Conservation (phyloP, 495 filamentous ascomycete genomes). For the Cetradonia linearis region DNA sequence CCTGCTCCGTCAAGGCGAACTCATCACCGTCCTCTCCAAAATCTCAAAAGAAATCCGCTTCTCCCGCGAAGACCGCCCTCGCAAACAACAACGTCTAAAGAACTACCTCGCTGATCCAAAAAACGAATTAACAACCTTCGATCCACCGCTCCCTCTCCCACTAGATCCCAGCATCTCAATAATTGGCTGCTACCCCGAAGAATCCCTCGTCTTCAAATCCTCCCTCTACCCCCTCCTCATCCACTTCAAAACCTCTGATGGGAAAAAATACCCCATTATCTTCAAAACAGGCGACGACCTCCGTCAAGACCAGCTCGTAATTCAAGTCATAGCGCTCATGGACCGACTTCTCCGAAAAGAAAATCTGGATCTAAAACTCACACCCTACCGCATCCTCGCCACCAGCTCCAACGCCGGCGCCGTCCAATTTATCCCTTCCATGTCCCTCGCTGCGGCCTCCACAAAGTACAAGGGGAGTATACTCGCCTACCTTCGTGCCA, state of each 20-base stretch:
- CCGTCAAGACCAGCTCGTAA: constrained; percentile 93
- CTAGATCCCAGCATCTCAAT: constrained; percentile 76
- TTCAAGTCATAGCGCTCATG: constrained; percentile 98
- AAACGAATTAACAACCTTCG: constrained; percentile 72
- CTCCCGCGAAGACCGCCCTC: constrained; percentile 61
- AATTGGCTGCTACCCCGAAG: constrained; percentile 69
- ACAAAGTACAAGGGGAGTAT: constrained; percentile 71
- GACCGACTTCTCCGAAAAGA: constrained; percentile 92
- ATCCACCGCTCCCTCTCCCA: constrained; percentile 80
- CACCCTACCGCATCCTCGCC: constrained; percentile 91
- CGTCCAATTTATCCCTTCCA: constrained; percentile 83
- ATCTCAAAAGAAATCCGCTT: constrained; percentile 84
- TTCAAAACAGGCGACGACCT: constrained; percentile 98
- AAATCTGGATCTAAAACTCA: constrained; percentile 90
- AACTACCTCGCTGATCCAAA: constrained; percentile 76
- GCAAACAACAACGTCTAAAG: constrained; percentile 75
- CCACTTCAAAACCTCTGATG: constrained; percentile 73
- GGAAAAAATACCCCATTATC: constrained; percentile 74
- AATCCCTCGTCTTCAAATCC: constrained; percentile 90
- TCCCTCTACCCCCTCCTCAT: constrained; percentile 81
- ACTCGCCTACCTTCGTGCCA: constrained; percentile 74
- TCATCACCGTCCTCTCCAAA: constrained; percentile 75
- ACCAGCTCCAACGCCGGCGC: constrained; percentile 82
- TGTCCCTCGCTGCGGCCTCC: constrained; percentile 67
- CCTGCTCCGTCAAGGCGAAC: constrained; percentile 78